phyloP scores from a whole-genome alignment of 306 rosid genomes.

The Cucurbita ficifolia region DNA sequence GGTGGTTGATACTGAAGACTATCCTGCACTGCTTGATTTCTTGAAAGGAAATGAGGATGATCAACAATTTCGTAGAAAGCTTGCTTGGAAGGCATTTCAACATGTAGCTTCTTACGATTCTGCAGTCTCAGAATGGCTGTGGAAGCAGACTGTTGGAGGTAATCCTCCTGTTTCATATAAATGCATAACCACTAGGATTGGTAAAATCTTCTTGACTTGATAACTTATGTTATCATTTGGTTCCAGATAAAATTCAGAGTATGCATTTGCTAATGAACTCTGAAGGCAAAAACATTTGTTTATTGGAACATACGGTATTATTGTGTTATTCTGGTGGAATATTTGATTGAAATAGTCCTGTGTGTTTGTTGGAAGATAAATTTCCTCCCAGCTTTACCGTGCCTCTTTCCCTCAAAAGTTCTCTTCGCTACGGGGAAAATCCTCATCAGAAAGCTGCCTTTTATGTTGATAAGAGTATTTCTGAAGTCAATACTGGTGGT shows the following conservation, averaged over 20 bases:
- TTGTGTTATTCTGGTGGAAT: neutral
- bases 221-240: neutral
- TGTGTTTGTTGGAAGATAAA: constrained; percentile 35
- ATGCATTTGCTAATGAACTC: neutral
- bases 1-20: constrained; percentile 83
- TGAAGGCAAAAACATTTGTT: neutral
- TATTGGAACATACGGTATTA: neutral
- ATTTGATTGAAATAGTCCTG: constrained; percentile 9
- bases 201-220: neutral
- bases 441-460: constrained; percentile 87
- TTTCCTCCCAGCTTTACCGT: constrained; percentile 70
- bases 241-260: neutral
- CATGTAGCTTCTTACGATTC: constrained; percentile 85
- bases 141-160: constrained; percentile 81
- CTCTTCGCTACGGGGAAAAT: constrained; percentile 90
- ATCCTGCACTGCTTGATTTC: constrained; percentile 55
- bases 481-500: constrained; percentile 77
- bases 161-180: neutral
- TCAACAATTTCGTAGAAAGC: constrained; percentile 55
- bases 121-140: constrained; percentile 89
- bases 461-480: constrained; percentile 65
- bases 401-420: constrained; percentile 50
- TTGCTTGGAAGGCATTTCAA: constrained; percentile 94
- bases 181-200: neutral
- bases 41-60: constrained; percentile 50